Conservation (phyloP, 768 basidiomycete species). For the Kwoniella shandongensis region DNA sequence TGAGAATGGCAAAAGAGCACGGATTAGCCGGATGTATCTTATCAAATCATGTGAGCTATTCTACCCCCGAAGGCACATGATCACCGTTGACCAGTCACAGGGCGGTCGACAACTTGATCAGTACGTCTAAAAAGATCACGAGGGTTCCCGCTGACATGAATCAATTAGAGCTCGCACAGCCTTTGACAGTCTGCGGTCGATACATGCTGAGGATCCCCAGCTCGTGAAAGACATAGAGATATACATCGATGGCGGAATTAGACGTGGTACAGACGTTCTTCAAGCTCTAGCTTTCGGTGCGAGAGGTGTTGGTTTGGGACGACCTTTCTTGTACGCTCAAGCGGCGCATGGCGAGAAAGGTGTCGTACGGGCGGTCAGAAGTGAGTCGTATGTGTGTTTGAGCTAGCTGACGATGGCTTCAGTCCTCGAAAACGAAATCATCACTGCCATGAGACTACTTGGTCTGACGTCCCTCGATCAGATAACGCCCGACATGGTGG, state of each 20-base stretch:
- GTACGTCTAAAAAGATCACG: slow-evolving; percentile 10
- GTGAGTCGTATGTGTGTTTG: slow-evolving; percentile 32
- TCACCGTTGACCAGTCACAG: not conserved
- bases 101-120: slow-evolving; percentile 22
- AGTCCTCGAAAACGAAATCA: slow-evolving; percentile 52
- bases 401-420: not conserved
- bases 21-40: slow-evolving; percentile 61
- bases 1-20: slow-evolving; percentile 77
- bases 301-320: slow-evolving; percentile 53
- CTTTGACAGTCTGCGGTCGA: slow-evolving; percentile 58
- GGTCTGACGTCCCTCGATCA: slow-evolving; percentile 41
- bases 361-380: slow-evolving; percentile 48
- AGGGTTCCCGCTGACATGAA: too few species aligned
- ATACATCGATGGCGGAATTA: slow-evolving; percentile 81
- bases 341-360: slow-evolving; percentile 56
- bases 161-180: slow-evolving; percentile 45
- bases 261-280: slow-evolving; percentile 79
- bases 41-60: slow-evolving; percentile 54
- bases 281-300: slow-evolving; percentile 75
- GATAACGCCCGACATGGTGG: slow-evolving; percentile 44
- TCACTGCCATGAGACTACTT: slow-evolving; percentile 48
- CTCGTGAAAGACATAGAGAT: slow-evolving; percentile 57
- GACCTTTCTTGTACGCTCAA: slow-evolving; percentile 55
- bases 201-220: slow-evolving; percentile 46
- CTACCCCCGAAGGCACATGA: slow-evolving; percentile 42